Base-by-base conservation (phyloP, 805 yeast species). In the Clavispora santaluciae region DNA sequence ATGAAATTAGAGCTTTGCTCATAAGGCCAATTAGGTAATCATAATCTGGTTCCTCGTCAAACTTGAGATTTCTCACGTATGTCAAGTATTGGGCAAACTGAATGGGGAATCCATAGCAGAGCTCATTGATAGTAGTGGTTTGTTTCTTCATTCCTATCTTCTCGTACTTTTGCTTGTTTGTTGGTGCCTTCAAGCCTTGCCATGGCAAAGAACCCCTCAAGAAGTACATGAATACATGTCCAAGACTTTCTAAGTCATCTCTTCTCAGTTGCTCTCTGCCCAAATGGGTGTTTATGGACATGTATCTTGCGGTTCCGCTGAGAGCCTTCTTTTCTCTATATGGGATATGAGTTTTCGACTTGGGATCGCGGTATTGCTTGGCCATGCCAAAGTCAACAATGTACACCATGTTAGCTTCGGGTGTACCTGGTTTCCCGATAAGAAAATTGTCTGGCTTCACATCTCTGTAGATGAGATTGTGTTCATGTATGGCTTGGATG, bases 361-460 rank as follows among this genome's bases (percentile, higher is more conserved):
- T 85, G 40, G 98, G 97, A 68, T 93, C 99, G 60, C 98, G 80
- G 66, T 90, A 93, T 59, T 87, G 95, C 65, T 93, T 93, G 22
- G 98, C 98, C 98, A 93, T 93, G 49, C 99, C 99, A 61, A 93
- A 93, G 66, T 93, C 99, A 41, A 93, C 95, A 48, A 93, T 73
- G 65, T 87, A 89, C 39, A 93, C 86, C 43, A 76, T 75, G 60
- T 90, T 89, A 43, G 90, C 95, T 54, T 86, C 86, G 12, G 86
- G 79, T 31, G 88, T 75, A 33, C 83, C 85, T 10, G 93, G 95
- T 57, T 89, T 79, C 13, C 98, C 98, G 55, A 93, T 87, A 50
- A 93, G 73, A 54, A 93, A 93, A 68, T 93, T 93, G 63, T 93
- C 99, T 1, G 99, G 99, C 64, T 93, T 93, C 63, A 93, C 93